A percentile compares a stretch with the other conserved stretches of the same genome.
Conservation (phyloP, 1,284 basidiomycete genomes). For the Ganoderma boninense region DNA sequence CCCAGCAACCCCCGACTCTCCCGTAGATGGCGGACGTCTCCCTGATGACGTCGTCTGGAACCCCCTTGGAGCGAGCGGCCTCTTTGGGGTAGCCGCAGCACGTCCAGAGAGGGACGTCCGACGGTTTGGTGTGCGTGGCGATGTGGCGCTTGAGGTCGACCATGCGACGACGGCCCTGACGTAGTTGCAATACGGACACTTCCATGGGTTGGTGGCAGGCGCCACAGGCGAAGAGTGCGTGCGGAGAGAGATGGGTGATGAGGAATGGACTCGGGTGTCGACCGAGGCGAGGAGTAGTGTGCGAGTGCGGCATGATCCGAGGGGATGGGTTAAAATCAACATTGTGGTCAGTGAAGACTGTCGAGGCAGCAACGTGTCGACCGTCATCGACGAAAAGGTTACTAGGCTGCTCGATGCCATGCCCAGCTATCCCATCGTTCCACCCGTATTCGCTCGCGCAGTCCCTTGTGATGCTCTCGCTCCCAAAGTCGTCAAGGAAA, state of each 20-base stretch:
- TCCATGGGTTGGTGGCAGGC: neutral
- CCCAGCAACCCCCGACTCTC: conserved; percentile 54
- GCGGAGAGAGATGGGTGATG: neutral
- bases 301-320: neutral
- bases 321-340: neutral
- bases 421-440: neutral
- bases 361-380: neutral
- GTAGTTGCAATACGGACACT: conserved; percentile 14
- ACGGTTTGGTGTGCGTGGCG: conserved; percentile 9
- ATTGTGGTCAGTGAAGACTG: neutral
- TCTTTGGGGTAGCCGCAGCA: conserved; percentile 12
- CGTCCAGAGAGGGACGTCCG: conserved; percentile 9
- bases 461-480: neutral
- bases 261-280: neutral
- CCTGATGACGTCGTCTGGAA: conserved; percentile 7
- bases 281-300: neutral
- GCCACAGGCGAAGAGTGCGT: neutral
- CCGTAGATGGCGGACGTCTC: neutral
- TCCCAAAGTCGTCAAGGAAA: neutral
- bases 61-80: neutral
- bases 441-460: neutral
- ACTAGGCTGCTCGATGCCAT: neutral
- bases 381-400: neutral
- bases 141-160: conserved; percentile 16
- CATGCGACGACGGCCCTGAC: conserved; percentile 12